These are phyloP conservation scores for Athelia psychrophila DNA, from an alignment of 1,284 basidiomycete species.

Conservation along the genomic window DNA sequence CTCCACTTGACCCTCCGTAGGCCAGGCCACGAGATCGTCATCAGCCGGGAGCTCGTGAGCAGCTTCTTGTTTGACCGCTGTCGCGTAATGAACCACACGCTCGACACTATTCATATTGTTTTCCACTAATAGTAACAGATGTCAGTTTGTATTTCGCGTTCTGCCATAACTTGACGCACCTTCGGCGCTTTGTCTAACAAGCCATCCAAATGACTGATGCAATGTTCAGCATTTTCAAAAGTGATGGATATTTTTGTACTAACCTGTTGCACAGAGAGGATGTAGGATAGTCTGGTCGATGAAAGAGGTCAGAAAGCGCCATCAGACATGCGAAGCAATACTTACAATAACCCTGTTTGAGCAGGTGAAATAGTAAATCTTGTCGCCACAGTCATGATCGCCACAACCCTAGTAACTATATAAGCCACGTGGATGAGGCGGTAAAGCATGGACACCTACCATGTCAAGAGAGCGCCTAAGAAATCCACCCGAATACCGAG, in stretches of 20 bases:
- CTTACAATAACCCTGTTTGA: slow-evolving; percentile 61
- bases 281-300: slow-evolving; percentile 62
- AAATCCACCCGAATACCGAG: slow-evolving; percentile 87
- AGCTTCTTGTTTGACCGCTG: slow-evolving; percentile 71
- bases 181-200: slow-evolving; percentile 81
- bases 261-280: slow-evolving; percentile 67
- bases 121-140: slow-evolving; percentile 54
- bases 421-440: too few relatives aligned
- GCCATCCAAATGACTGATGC: slow-evolving; percentile 69
- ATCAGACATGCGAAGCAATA: neutral
- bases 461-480: slow-evolving; percentile 75
- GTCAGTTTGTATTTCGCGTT: neutral
- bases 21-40: slow-evolving; percentile 68
- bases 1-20: slow-evolving; percentile 56
- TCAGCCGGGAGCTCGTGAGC: slow-evolving; percentile 60
- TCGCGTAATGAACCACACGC: slow-evolving; percentile 78
- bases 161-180: neutral
- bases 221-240: slow-evolving; percentile 4
- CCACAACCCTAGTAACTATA: slow-evolving; percentile 42
- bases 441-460: slow-evolving; percentile 24
- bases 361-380: slow-evolving; percentile 76
- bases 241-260: neutral
- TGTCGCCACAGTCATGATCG: slow-evolving; percentile 75
- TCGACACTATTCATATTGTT: slow-evolving; percentile 94
- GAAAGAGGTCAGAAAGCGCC: neutral